These are phyloP conservation scores for Exophiala aquamarina DNA, from an alignment of 2,329 filamentous ascomycete species.

Conservation along the genomic window DNA sequence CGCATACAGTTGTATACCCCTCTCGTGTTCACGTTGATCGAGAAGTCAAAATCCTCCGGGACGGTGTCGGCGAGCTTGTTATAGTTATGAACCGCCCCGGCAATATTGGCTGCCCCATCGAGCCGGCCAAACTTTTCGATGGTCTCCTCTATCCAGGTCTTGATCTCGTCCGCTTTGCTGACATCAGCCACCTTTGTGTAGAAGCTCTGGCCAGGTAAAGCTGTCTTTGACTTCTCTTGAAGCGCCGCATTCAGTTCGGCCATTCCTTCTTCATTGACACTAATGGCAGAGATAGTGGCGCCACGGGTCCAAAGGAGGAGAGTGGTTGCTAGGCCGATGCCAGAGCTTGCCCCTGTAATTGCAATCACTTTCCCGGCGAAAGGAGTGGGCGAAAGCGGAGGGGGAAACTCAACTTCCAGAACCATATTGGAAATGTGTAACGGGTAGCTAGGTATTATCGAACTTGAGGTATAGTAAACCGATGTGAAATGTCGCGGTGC, in stretches of 20 bases:
- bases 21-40: constrained; percentile 40
- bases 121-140: constrained; percentile 12
- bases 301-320: constrained; percentile 45
- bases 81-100: constrained; percentile 27
- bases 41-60: constrained; percentile 37
- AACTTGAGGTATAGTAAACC: too few species aligned
- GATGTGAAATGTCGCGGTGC: too few species aligned
- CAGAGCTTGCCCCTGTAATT: constrained; percentile 36
- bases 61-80: constrained; percentile 30
- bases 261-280: constrained; percentile 43
- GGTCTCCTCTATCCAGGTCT: constrained; percentile 18
- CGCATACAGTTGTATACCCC: constrained; percentile 41
- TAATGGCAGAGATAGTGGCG: constrained; percentile 49
- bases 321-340: constrained; percentile 53
- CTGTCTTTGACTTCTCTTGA: not conserved
- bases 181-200: constrained; percentile 13
- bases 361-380: constrained; percentile 34
- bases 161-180: constrained; percentile 9
- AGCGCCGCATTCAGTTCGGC: constrained; percentile 4
- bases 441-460: too few species aligned
- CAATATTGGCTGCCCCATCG: constrained; percentile 17
- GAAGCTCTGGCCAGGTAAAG: constrained; percentile 16
- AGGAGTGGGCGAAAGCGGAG: too few species aligned
- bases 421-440: too few species aligned
- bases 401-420: too few species aligned